phyloP scores from a whole-genome alignment of 139 green algal species.

The Chlamydomonas schloesseri region DNA sequence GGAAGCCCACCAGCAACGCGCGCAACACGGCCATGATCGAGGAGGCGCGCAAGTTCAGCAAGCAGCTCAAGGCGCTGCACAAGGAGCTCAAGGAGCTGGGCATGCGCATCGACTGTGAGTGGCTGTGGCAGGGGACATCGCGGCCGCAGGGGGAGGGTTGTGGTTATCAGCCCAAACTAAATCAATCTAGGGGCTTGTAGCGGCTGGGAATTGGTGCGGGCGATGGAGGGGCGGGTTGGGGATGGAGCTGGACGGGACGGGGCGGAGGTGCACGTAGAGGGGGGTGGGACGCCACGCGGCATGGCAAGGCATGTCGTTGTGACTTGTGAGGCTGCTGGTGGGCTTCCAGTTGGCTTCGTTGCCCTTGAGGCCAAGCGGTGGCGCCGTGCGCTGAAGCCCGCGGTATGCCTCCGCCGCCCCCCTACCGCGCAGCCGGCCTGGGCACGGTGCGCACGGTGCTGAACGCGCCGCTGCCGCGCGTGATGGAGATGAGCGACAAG shows the following conservation, averaged over 20 bases:
- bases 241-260: too few relatives aligned
- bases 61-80: conserved; percentile 50
- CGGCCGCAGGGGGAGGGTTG: too few relatives aligned
- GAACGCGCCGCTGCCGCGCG: conserved; percentile 43
- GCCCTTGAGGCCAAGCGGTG: conserved; percentile 32
- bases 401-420: too few relatives aligned
- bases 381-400: too few relatives aligned
- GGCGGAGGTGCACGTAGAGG: too few relatives aligned
- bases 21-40: conserved; percentile 54
- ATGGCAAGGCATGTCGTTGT: too few relatives aligned
- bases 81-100: conserved; percentile 33
- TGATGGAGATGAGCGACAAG: conserved; percentile 38
- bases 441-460: conserved; percentile 24
- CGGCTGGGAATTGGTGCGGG: too few relatives aligned
- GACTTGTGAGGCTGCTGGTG: too few relatives aligned
- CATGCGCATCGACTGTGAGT: conserved; percentile 25
- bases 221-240: not conserved
- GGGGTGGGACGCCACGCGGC: too few relatives aligned
- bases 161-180: too few relatives aligned
- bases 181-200: too few relatives aligned
- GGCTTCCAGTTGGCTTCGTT: conserved; percentile 40
- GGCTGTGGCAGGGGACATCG: not conserved
- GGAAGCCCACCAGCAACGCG: conserved; percentile 51
- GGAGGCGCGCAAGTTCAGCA: conserved; percentile 43
- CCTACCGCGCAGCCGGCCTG: conserved; percentile 21